Evolutionary conservation across 352 stramenopile species (phyloP).

Genomic region (Phytophthora sp.): DNA sequence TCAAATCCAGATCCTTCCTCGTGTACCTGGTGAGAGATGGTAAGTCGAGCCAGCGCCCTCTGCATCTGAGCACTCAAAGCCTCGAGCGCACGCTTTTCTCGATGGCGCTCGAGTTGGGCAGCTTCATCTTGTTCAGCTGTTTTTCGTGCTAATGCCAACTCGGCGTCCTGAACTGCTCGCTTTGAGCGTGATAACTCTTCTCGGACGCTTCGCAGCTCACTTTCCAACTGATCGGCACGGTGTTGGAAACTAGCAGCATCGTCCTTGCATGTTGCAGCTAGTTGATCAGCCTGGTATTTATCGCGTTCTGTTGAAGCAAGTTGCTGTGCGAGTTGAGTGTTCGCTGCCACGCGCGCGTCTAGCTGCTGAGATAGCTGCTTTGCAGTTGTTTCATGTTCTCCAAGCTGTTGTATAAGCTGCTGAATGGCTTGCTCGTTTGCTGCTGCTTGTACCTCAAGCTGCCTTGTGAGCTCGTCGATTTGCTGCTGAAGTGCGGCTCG

Average conservation of each 20-base stretch:
- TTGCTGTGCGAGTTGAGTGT: constrained; percentile 41
- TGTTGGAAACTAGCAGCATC: constrained; percentile 20
- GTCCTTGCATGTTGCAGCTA: constrained; percentile 14
- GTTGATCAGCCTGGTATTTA: constrained; percentile 29
- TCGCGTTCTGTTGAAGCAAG: constrained; percentile 16
- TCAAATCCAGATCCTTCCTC: constrained; percentile 44
- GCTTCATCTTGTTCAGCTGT: constrained; percentile 43
- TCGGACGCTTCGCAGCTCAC: constrained; percentile 14
- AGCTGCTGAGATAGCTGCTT: constrained; percentile 33
- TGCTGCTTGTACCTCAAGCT: constrained; percentile 25
- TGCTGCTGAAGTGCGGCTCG: constrained; percentile 30
- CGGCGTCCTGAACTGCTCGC: constrained; percentile 20
- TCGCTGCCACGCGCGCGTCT: constrained; percentile 23
- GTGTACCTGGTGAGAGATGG: constrained; percentile 53
- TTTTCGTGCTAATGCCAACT: constrained; percentile 22
- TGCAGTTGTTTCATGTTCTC: not conserved
- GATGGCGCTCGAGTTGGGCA: constrained; percentile 40
- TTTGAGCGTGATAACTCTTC: constrained; percentile 31
- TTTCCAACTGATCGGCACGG: constrained; percentile 20
- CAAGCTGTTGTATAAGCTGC: constrained; percentile 38
- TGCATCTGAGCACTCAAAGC: constrained; percentile 60
- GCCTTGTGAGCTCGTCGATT: constrained; percentile 33
- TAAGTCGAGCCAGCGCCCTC: constrained; percentile 52
- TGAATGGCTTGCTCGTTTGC: constrained; percentile 8
- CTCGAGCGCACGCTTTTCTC: constrained; percentile 54